Evolutionary conservation across 2,329 filamentous ascomycete species (phyloP).

Genomic region (Aspergillus felis): DNA sequence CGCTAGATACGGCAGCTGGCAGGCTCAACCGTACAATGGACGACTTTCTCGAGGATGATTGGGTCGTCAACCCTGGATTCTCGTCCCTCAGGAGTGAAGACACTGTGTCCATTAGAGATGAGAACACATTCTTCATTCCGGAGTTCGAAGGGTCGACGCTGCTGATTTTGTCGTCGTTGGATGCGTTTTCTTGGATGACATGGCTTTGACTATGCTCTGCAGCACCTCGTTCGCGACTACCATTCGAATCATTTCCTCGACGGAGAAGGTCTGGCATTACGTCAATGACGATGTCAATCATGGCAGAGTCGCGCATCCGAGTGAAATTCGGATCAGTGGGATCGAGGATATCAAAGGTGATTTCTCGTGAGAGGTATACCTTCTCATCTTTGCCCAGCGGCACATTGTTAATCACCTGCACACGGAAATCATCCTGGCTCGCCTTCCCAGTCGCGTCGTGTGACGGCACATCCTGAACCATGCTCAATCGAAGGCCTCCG

Average conservation of each 20-base stretch:
- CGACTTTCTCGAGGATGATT: slow-evolving; percentile 24
- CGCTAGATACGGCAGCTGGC: slow-evolving; percentile 48
- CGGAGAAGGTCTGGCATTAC: slow-evolving; percentile 35
- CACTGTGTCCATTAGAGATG: slow-evolving; percentile 49
- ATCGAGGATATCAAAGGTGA: slow-evolving; percentile 64
- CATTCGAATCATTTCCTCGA: slow-evolving; percentile 31
- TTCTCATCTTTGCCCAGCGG: slow-evolving; percentile 83
- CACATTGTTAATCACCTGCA: slow-evolving; percentile 77
- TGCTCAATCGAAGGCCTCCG: slow-evolving; percentile 53
- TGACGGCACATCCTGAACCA: slow-evolving; percentile 45
- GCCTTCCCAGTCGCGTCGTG: slow-evolving; percentile 10
- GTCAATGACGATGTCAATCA: slow-evolving; percentile 71
- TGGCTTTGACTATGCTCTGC: slow-evolving; percentile 17
- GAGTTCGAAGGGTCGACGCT: slow-evolving; percentile 28
- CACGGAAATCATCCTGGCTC: slow-evolving; percentile 42
- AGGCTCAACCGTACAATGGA: slow-evolving; percentile 39
- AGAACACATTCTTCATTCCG: slow-evolving; percentile 39
- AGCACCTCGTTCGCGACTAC: slow-evolving; percentile 22
- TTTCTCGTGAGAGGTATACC: slow-evolving; percentile 71
- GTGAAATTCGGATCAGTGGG: slow-evolving; percentile 77
- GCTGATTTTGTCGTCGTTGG: slow-evolving; percentile 23
- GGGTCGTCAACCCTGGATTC: slow-evolving; percentile 29
- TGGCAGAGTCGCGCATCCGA: slow-evolving; percentile 66
- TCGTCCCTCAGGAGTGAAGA: slow-evolving; percentile 48
- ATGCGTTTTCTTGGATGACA: slow-evolving; percentile 17